These are phyloP conservation scores for Paradendryphiella salina DNA, from an alignment of 2,329 filamentous ascomycete genomes.

Conservation along the genomic window DNA sequence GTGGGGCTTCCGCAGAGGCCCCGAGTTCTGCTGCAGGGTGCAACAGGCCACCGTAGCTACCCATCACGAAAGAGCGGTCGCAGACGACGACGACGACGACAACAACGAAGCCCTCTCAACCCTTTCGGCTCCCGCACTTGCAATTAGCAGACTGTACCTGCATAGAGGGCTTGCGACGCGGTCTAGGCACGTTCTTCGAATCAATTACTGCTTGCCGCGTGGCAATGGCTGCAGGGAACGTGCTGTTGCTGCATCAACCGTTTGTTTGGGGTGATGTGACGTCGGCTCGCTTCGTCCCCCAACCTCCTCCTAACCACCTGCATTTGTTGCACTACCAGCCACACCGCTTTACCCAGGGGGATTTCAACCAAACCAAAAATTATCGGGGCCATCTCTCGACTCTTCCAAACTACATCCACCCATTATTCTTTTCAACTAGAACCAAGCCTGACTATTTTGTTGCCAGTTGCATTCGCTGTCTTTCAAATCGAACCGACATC, in stretches of 20 bases:
- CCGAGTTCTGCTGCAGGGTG: not conserved
- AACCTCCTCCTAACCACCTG: conserved; percentile 22
- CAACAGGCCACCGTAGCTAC: not conserved
- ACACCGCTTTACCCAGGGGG: conserved; percentile 1
- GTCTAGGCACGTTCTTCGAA: not conserved
- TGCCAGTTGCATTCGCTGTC: conserved; percentile 23
- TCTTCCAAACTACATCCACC: conserved; percentile 8
- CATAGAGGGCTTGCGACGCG: not conserved
- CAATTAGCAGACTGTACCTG: not conserved
- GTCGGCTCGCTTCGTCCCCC: conserved; percentile 13
- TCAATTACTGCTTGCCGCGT: conserved; percentile 11
- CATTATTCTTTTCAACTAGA: conserved; percentile 13
- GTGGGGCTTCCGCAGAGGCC: not conserved
- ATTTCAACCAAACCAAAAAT: conserved; percentile 20
- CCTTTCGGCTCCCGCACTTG: not conserved
- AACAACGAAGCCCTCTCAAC: not conserved
- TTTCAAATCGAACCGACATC: not conserved
- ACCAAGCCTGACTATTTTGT: conserved; percentile 18
- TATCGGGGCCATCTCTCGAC: conserved; percentile 12
- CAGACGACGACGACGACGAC: not conserved
- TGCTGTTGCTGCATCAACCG: conserved; percentile 23
- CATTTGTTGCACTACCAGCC: conserved; percentile 16
- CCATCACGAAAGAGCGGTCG: conserved; percentile 3
- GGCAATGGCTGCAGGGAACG: conserved; percentile 6
- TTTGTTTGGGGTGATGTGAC: conserved; percentile 24